A percentile compares a stretch with the other conserved stretches of the same genome.
Evolutionary conservation across 495 filamentous ascomycete genomes (phyloP).

Genomic region (Lasiosphaeria ovina): DNA sequence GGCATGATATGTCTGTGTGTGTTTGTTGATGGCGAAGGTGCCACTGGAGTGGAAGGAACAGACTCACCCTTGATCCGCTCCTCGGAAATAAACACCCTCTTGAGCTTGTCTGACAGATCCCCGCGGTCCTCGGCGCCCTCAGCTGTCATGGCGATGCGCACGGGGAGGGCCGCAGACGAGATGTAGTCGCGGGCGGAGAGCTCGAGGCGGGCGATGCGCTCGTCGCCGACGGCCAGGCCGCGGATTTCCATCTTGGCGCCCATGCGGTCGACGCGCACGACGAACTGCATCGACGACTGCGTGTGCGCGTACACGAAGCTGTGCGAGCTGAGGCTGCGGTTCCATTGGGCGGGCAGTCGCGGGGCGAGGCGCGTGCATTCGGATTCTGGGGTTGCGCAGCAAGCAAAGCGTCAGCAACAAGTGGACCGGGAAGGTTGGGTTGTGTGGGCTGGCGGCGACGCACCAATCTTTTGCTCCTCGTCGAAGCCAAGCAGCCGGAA

Average conservation of each 20-base stretch:
- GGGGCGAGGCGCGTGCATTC: slow-evolving; percentile 45
- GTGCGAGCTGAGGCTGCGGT: slow-evolving; percentile 61
- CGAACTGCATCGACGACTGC: slow-evolving; percentile 83
- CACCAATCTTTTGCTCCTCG: slow-evolving; percentile 71
- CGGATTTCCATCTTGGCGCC: slow-evolving; percentile 80
- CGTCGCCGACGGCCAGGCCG: slow-evolving; percentile 73
- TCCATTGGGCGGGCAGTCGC: slow-evolving; percentile 77
- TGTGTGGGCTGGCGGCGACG: slow-evolving; percentile 4
- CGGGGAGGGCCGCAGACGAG: slow-evolving; percentile 46
- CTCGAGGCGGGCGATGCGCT: slow-evolving; percentile 77
- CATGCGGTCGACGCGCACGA: slow-evolving; percentile 78
- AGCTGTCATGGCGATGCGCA: slow-evolving; percentile 41
- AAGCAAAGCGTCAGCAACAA: neutral
- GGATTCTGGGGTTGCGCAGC: slow-evolving; percentile 27
- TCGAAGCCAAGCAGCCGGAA: slow-evolving; percentile 81
- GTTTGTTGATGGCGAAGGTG: neutral
- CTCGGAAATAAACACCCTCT: slow-evolving; percentile 69
- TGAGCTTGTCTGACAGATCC: slow-evolving; percentile 47
- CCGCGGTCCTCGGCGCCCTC: slow-evolving; percentile 38
- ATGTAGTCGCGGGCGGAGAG: slow-evolving; percentile 74
- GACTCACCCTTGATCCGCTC: slow-evolving; percentile 50
- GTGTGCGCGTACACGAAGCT: slow-evolving; percentile 85
- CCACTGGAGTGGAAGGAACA: neutral
- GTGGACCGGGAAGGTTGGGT: neutral
- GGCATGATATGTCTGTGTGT: too few species aligned